These are phyloP conservation scores for Tulasnella calospora DNA, from an alignment of 768 basidiomycete species.

Conservation along the genomic window DNA sequence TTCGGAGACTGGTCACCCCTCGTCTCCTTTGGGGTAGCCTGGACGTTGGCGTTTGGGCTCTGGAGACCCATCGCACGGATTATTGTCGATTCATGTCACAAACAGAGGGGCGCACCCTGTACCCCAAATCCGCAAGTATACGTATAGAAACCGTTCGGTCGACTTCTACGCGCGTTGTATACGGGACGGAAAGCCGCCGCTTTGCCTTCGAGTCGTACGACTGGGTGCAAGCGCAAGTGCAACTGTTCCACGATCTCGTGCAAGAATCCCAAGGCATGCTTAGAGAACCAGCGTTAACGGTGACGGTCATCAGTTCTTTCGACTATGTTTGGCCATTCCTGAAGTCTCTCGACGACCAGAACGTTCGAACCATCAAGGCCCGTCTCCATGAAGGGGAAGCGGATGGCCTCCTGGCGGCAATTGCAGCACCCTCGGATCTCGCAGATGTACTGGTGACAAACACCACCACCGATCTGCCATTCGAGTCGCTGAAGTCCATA, in stretches of 20 bases:
- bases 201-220: background rate
- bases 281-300: background rate
- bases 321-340: background rate
- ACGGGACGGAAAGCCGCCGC: background rate
- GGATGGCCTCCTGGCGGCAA: background rate
- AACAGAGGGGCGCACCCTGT: background rate
- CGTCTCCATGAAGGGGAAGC: background rate
- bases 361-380: background rate
- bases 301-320: background rate
- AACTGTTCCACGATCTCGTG: background rate
- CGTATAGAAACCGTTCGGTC: background rate
- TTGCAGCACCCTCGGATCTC: background rate
- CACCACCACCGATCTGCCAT: background rate
- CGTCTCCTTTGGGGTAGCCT: background rate
- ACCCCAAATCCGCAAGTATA: background rate
- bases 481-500: background rate
- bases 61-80: background rate
- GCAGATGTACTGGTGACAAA: background rate
- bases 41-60: background rate
- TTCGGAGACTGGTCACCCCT: background rate
- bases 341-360: background rate
- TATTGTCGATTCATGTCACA: background rate
- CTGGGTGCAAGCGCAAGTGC: background rate
- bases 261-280: background rate
- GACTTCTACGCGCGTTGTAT: background rate